Evolutionary conservation across 2,329 filamentous ascomycete species (phyloP).

Genomic region (Hypomyces rosellus): DNA sequence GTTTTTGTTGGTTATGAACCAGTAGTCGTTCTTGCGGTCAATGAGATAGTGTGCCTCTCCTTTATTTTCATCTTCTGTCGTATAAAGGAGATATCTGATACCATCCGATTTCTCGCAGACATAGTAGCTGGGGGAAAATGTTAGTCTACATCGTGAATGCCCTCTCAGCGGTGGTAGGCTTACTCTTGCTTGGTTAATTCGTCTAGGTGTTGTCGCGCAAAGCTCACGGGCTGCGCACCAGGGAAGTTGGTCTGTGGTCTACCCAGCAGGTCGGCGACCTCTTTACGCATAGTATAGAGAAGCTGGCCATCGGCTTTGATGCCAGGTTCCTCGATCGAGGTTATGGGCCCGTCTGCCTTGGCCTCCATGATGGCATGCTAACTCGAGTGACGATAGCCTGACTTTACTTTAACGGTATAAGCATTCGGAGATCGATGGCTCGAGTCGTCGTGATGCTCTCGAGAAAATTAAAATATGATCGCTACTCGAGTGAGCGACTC

Average conservation of each 20-base stretch:
- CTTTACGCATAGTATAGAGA: slow-evolving; percentile 56
- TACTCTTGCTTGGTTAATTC: slow-evolving; percentile 75
- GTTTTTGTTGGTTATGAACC: slow-evolving; percentile 62
- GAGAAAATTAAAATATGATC: too few species aligned
- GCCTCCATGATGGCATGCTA: slow-evolving; percentile 21
- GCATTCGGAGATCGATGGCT: too few species aligned
- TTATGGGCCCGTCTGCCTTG: slow-evolving; percentile 31
- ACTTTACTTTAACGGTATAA: too few species aligned
- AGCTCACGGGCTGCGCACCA: slow-evolving; percentile 91
- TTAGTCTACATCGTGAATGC: background rate
- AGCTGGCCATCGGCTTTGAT: slow-evolving; percentile 58
- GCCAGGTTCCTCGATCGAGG: slow-evolving; percentile 55
- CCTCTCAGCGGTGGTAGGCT: slow-evolving; percentile 18
- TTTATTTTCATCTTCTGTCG: slow-evolving; percentile 58
- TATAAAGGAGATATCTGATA: slow-evolving; percentile 89
- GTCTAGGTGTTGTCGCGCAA: slow-evolving; percentile 72
- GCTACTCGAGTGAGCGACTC: too few species aligned
- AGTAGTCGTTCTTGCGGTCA: slow-evolving; percentile 97
- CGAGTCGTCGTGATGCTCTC: too few species aligned
- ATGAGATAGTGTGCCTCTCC: slow-evolving; percentile 82
- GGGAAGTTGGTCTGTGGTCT: slow-evolving; percentile 68
- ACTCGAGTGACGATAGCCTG: too few species aligned
- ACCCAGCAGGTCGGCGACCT: slow-evolving; percentile 70
- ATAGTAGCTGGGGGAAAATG: slow-evolving; percentile 60
- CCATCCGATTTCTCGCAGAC: slow-evolving; percentile 98